Conservation (phyloP, 163 green algal species). For the Scenedesmus sp. region DNA sequence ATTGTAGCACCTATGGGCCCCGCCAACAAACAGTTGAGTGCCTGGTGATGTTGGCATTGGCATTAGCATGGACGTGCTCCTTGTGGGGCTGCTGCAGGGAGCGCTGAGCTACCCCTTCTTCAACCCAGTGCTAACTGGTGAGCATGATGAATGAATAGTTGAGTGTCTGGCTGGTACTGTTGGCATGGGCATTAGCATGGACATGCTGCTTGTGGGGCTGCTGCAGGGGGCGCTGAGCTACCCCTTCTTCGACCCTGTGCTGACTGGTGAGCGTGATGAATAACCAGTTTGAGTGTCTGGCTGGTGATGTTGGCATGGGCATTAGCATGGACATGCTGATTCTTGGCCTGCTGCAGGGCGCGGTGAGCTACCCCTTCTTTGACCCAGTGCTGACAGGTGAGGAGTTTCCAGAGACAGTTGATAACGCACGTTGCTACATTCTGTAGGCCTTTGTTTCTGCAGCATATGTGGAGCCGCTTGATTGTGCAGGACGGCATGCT, state of each 20-base stretch:
- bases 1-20: too few species aligned
- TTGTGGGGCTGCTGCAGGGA: background rate
- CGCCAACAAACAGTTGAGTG: too few species aligned
- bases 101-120: background rate
- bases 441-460: background rate
- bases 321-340: background rate
- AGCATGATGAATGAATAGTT: too few species aligned
- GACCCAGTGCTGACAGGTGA: background rate
- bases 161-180: background rate
- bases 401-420: too few species aligned
- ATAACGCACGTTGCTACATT: background rate
- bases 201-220: background rate
- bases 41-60: background rate
- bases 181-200: background rate
- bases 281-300: background rate
- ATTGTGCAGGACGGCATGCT: too few species aligned
- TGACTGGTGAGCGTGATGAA: too few species aligned
- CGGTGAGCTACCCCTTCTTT: background rate
- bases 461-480: background rate
- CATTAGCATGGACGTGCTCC: background rate
- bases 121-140: too few species aligned
- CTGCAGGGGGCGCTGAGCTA: background rate
- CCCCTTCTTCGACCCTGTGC: background rate
- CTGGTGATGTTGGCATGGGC: background rate
- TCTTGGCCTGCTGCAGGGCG: constrained; percentile 8